Evolutionary conservation across 257 asterid genomes (phyloP), one percentile per base, ranked within the genome.

Genomic region (Verbascum thapsus): DNA sequence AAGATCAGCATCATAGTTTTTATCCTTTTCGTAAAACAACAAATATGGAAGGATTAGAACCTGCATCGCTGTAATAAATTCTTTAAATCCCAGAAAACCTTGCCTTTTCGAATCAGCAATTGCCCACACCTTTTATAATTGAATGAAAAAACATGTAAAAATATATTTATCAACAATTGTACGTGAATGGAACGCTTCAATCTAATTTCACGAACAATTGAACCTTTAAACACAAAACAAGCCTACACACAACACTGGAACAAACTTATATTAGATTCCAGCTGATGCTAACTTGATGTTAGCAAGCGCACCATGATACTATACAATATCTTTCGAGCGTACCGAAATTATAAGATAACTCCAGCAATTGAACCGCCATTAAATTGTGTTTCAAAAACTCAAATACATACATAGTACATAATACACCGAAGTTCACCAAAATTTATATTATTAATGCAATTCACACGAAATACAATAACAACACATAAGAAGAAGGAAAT

Each of bases 31-130:
- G 15, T 12, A 58, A 49, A 39, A 74, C 42, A 58, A 53, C 35
- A 53, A 38, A 30, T 18, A 54, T 22, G 44, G 49, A 64, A 61
- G 32, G 37, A 72, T 6, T 10, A 19, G 64, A 75, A 90, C 99
- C 97, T 94, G 97, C 95, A 87, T 84, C 48, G 96, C 89, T 18
- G 86, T 73, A 47, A 87, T 58, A 68, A 94, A 94, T 70, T 90
- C 99, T 72, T 73, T 94, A 59, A 94, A 73, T 71, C 96, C 96
- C 57, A 92, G 97, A 78, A 83, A 89, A 6, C 99, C 99, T 75
- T 89, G 99, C 68, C 97, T 73, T 68, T 79, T 94, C 15, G 95
- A 79, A 85, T 94, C 99, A 70, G 99, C 91, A 44, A 94, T 80
- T 9, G 99, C 97, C 97, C 97, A 94, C 52, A 90, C 95, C 99